A percentile compares a stretch with the other conserved stretches of the same genome.
phyloP scores from a whole-genome alignment of 345 rosid genomes.

The Cardiospermum halicacabum region DNA sequence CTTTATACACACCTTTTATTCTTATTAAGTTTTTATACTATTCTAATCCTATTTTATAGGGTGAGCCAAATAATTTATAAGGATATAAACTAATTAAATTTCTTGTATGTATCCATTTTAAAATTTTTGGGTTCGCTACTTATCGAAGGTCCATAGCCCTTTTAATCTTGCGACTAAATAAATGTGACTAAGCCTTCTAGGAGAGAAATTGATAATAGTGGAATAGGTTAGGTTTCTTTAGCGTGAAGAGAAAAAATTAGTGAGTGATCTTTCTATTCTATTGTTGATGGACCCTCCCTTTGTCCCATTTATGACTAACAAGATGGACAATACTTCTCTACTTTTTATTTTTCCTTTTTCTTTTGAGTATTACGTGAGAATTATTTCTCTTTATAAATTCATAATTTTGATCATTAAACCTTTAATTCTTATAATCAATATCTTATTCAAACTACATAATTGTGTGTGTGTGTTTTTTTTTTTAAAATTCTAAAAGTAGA shows the following conservation, averaged over 20 bases:
- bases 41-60: too few relatives aligned
- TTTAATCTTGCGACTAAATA: too few relatives aligned
- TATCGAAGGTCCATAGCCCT: too few relatives aligned
- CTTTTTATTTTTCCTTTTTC: not conserved
- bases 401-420: not conserved
- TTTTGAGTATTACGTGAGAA: not conserved
- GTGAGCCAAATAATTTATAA: too few relatives aligned
- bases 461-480: not conserved
- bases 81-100: too few relatives aligned
- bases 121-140: too few relatives aligned
- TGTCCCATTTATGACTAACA: conserved; percentile 9
- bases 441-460: not conserved
- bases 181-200: too few relatives aligned
- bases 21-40: too few relatives aligned
- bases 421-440: not conserved
- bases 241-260: not conserved
- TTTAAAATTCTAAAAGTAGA: too few relatives aligned
- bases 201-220: too few relatives aligned
- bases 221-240: conserved; percentile 1
- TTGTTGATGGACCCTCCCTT: not conserved
- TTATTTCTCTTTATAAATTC: not conserved
- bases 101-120: too few relatives aligned
- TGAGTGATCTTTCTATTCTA: not conserved
- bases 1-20: too few relatives aligned
- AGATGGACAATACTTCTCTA: not conserved